Evolutionary conservation across 352 stramenopile species (phyloP).

Genomic region (Globisporangium ultimum): DNA sequence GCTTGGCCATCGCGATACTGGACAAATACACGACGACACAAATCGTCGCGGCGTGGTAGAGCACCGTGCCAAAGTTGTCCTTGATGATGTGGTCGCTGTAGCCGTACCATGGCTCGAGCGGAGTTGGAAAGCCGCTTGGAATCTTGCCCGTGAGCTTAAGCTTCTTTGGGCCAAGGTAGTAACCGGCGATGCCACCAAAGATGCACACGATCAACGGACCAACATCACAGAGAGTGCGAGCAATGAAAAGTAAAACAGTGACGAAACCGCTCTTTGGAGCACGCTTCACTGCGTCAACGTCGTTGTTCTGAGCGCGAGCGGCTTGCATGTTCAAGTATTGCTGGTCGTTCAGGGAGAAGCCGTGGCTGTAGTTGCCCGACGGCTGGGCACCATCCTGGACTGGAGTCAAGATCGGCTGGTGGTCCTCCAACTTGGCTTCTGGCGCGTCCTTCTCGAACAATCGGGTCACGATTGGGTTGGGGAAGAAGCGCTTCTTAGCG

Average conservation of each 20-base stretch:
- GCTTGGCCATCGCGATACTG: constrained; percentile 86
- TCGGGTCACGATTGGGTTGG: constrained; percentile 19
- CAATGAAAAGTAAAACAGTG: constrained; percentile 25
- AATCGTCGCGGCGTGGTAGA: constrained; percentile 60
- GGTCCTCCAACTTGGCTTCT: constrained; percentile 10
- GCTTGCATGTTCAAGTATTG: constrained; percentile 37
- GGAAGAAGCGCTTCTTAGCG: constrained; percentile 39
- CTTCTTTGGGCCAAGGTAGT: constrained; percentile 42
- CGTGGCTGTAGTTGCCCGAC: constrained; percentile 19
- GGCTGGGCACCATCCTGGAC: constrained; percentile 6
- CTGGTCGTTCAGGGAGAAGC: constrained; percentile 37
- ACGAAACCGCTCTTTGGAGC: constrained; percentile 14
- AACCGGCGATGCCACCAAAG: constrained; percentile 47
- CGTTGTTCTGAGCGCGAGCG: constrained; percentile 7
- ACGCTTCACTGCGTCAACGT: constrained; percentile 5
- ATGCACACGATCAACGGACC: constrained; percentile 67
- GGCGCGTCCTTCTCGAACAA: constrained; percentile 21
- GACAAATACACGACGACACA: constrained; percentile 86
- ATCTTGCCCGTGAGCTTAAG: constrained; percentile 72
- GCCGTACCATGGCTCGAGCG: constrained; percentile 40
- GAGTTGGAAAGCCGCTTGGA: constrained; percentile 52
- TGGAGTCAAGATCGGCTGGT: constrained; percentile 11
- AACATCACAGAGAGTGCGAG: constrained; percentile 42
- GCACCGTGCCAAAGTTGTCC: constrained; percentile 39
- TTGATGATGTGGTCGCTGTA: constrained; percentile 40